A percentile compares a stretch with the other conserved stretches of the same genome.
Evolutionary conservation across 1,139 yeast genomes (phyloP).

Genomic region (Martiniozyma asiatica): DNA sequence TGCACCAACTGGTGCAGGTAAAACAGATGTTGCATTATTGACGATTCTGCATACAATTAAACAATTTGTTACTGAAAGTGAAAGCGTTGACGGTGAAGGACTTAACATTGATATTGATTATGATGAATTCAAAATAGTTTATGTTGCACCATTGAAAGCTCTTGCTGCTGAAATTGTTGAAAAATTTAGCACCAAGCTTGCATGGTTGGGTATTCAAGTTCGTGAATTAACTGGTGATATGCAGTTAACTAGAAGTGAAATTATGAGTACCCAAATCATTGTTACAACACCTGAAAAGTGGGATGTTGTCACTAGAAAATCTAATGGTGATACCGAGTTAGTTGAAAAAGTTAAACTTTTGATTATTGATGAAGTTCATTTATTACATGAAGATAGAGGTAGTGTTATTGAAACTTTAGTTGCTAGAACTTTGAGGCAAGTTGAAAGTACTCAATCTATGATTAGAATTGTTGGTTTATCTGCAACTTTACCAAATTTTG

Average conservation of each 20-base stretch:
- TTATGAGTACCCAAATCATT: slow-evolving; percentile 73
- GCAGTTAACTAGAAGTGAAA: slow-evolving; percentile 81
- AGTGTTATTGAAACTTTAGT: slow-evolving; percentile 93
- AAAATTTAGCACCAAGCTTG: slow-evolving; percentile 65
- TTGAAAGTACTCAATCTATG: slow-evolving; percentile 87
- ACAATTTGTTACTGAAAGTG: slow-evolving; percentile 41
- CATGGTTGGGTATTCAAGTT: slow-evolving; percentile 78
- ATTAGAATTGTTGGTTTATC: slow-evolving; percentile 93
- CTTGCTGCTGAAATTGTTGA: slow-evolving; percentile 96
- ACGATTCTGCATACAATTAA: slow-evolving; percentile 74
- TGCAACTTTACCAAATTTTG: slow-evolving; percentile 87
- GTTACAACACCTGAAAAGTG: slow-evolving; percentile 98
- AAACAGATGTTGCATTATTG: slow-evolving; percentile 89
- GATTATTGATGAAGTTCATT: slow-evolving; percentile 92
- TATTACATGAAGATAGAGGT: slow-evolving; percentile 95
- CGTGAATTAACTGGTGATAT: slow-evolving; percentile 94
- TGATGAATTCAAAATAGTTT: slow-evolving; percentile 79
- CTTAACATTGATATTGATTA: slow-evolving; percentile 54
- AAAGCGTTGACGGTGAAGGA: slow-evolving; percentile 30
- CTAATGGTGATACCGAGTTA: slow-evolving; percentile 70
- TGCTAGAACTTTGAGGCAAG: slow-evolving; percentile 90
- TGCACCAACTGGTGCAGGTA: slow-evolving; percentile 99
- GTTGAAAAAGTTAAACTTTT: slow-evolving; percentile 75
- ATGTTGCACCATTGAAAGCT: slow-evolving; percentile 94
- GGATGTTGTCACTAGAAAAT: slow-evolving; percentile 95